Evolutionary conservation across 2,329 filamentous ascomycete genomes (phyloP).

Genomic region (Ambrosiella beaveri): DNA sequence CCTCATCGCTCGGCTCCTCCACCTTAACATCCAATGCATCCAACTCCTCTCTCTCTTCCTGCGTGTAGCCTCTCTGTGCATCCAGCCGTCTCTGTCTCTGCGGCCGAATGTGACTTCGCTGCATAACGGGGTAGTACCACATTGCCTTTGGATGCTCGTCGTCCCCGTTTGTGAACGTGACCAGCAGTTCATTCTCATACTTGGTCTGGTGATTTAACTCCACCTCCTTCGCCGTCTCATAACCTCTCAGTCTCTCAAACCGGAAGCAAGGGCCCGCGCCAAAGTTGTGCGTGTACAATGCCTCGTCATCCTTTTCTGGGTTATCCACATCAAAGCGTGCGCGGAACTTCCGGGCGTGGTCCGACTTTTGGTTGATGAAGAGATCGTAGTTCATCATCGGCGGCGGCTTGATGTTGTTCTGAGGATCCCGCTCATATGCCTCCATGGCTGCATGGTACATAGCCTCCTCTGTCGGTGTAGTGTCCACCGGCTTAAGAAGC

Average conservation of each 20-base stretch:
- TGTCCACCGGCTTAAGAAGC: conserved; percentile 42
- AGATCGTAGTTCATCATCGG: conserved; percentile 49
- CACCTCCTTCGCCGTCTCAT: conserved; percentile 43
- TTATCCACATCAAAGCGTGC: conserved; percentile 42
- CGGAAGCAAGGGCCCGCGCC: conserved; percentile 35
- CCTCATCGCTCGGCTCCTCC: conserved; percentile 36
- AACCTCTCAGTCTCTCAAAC: conserved; percentile 44
- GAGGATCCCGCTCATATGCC: conserved; percentile 39
- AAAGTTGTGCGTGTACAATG: conserved; percentile 36
- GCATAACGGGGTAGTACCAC: conserved; percentile 53
- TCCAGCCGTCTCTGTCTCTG: conserved; percentile 48
- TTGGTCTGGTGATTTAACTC: conserved; percentile 40
- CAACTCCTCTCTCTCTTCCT: conserved; percentile 32
- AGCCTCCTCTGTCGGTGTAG: conserved; percentile 35
- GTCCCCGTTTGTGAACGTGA: conserved; percentile 38
- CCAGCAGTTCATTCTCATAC: conserved; percentile 45
- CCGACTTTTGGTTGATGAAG: conserved; percentile 36
- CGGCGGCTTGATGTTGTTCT: conserved; percentile 36
- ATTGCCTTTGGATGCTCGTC: conserved; percentile 38
- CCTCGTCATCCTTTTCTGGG: conserved; percentile 33
- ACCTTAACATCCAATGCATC: conserved; percentile 40
- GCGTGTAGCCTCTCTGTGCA: conserved; percentile 28
- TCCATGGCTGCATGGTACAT: conserved; percentile 33
- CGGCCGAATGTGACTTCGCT: conserved; percentile 43
- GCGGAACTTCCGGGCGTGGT: conserved; percentile 37